These are phyloP conservation scores for Phaeoacremonium minimum DNA, from an alignment of 2,329 filamentous ascomycete species.

Conservation along the genomic window DNA sequence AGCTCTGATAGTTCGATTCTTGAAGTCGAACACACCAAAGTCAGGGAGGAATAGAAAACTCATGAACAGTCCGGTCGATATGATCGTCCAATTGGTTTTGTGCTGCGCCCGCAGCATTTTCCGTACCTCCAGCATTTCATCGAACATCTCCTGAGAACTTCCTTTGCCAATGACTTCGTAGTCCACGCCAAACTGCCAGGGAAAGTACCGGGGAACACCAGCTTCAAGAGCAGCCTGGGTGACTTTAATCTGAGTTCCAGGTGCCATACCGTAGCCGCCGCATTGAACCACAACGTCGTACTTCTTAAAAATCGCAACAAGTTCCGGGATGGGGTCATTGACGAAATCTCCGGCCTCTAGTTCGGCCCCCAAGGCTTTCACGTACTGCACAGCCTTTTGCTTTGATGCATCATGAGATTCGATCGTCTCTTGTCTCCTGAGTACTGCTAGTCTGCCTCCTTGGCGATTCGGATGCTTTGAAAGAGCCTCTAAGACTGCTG, in stretches of 20 bases:
- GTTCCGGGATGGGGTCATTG: conserved; percentile 22
- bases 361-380: conserved; percentile 30
- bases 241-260: conserved; percentile 55
- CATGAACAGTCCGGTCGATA: conserved; percentile 68
- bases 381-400: conserved; percentile 21
- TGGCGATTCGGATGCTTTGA: conserved; percentile 34
- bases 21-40: conserved; percentile 59
- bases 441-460: conserved; percentile 40
- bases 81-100: conserved; percentile 53
- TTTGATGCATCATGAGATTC: conserved; percentile 30
- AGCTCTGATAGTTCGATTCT: conserved; percentile 37
- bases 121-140: conserved; percentile 61
- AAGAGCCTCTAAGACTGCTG: conserved; percentile 48
- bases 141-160: conserved; percentile 60
- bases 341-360: conserved; percentile 42
- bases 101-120: conserved; percentile 42
- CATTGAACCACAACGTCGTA: conserved; percentile 57
- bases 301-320: conserved; percentile 34
- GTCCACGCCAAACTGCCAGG: conserved; percentile 73
- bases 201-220: conserved; percentile 49
- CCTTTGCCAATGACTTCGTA: conserved; percentile 60
- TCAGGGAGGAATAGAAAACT: conserved; percentile 61
- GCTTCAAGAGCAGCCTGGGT: conserved; percentile 49
- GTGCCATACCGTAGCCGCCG: conserved; percentile 53
- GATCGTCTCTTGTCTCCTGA: conserved; percentile 47